Evolutionary conservation across 306 rosid genomes (phyloP), one percentile per base, ranked within the genome.

Genomic region (Abrus precatorius): DNA sequence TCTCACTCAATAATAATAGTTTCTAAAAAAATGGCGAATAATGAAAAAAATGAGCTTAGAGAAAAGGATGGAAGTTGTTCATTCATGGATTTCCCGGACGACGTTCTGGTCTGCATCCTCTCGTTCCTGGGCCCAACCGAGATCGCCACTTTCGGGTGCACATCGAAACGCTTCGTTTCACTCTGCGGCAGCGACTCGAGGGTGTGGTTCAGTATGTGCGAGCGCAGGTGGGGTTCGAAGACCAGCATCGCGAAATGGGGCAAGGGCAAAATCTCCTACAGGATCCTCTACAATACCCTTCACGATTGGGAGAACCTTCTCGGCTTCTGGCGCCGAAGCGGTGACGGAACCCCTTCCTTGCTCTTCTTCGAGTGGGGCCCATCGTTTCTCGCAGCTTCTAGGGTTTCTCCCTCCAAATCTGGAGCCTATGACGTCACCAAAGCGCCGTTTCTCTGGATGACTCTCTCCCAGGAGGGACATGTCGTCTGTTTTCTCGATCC

Each of bases 321-420:
- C 9, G 98, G 98, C 5, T 93, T 96, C 82, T 96, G 98, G 99
- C 94, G 98, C 79, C 92, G 95, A 7, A 90, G 94, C 67, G 98
- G 97, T 0, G 3, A 74, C 0, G 87, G 85, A 0, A 86, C 78
- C 33, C 57, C 97, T 2, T 87, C 90, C 20, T 74, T 96, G 88
- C 72, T 96, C 2, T 87, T 92, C 86, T 92, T 96, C 85, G 93
- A 96, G 79, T 96, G 99, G 99, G 94, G 97, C 7, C 72, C 88
- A 0, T 84, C 92, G 6, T 96, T 86, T 53, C 47, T 96, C 1
- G 7, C 90, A 1, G 97, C 86, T 9, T 95, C 76, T n/a, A 82
- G 97, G 80, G 85, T 95, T 62, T 90, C 94, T 3, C 97, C 99
- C 2, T 90, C 92, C 13, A 73, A 74, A 48, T 74, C 73, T 11